These are phyloP conservation scores for Pulveroboletus sp. DNA, from an alignment of 768 basidiomycete genomes.

Conservation along the genomic window DNA sequence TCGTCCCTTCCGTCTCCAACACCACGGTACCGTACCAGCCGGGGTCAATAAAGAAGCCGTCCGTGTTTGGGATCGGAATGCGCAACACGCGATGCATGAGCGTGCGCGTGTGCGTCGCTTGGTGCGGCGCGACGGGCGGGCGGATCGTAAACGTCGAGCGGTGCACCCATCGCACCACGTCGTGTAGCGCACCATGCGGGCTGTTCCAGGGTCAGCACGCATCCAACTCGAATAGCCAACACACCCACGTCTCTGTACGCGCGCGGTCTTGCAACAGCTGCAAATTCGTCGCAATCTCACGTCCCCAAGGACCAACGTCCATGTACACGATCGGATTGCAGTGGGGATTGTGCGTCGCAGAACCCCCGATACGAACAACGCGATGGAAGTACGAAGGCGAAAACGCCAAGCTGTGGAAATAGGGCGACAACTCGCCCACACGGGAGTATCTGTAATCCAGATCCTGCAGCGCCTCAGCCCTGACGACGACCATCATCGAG, in stretches of 20 bases:
- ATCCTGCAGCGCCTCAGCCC: constrained; percentile 54
- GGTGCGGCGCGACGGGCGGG: constrained; percentile 38
- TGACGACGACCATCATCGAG: too few species aligned
- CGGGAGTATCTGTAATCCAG: constrained; percentile 79
- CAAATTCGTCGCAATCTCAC: constrained; percentile 69
- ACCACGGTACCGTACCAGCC: constrained; percentile 85
- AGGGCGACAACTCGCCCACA: constrained; percentile 75
- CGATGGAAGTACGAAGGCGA: constrained; percentile 89
- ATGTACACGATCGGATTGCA: constrained; percentile 67
- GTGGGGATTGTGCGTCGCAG: constrained; percentile 36
- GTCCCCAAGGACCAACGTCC: constrained; percentile 76
- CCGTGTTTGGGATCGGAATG: constrained; percentile 53
- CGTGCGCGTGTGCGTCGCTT: constrained; percentile 29
- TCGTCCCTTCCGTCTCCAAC: constrained; percentile 84
- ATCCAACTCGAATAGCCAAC: background rate
- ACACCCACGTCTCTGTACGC: constrained; percentile 74
- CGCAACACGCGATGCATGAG: constrained; percentile 24
- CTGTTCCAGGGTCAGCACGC: constrained; percentile 35
- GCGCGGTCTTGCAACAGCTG: constrained; percentile 77
- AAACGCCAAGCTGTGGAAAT: constrained; percentile 77
- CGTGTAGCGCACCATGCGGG: constrained; percentile 76
- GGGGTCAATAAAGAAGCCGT: constrained; percentile 61
- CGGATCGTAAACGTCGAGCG: constrained; percentile 74
- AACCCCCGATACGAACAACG: constrained; percentile 60
- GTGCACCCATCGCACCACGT: constrained; percentile 83